These are phyloP conservation scores for Salix brachista DNA, from an alignment of 345 rosid species.

Conservation along the genomic window DNA sequence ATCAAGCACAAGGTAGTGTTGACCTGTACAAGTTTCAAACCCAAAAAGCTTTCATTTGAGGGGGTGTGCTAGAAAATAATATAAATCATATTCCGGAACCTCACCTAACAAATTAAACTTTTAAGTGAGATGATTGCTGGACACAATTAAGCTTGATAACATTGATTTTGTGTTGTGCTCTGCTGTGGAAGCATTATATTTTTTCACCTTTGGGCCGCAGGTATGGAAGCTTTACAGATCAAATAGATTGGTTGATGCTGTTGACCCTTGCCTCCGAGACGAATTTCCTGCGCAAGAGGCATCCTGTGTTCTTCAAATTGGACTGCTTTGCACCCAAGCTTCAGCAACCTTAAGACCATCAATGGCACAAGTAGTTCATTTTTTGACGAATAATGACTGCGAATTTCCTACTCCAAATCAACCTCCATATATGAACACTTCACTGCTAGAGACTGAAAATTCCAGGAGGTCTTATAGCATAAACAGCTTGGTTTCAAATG, in stretches of 20 bases:
- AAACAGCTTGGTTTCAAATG: slow-evolving; percentile 29
- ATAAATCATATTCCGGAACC: too few relatives aligned
- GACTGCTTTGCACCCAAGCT: slow-evolving; percentile 51
- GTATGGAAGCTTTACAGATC: slow-evolving; percentile 45
- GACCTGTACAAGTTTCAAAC: too few relatives aligned
- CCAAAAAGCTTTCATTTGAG: too few relatives aligned
- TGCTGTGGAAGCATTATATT: background rate
- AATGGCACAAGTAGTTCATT: slow-evolving; percentile 37
- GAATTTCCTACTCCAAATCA: slow-evolving; percentile 40
- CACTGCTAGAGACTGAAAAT: slow-evolving; percentile 12
- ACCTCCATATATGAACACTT: slow-evolving; percentile 45
- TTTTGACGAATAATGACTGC: slow-evolving; percentile 23
- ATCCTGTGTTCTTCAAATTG: slow-evolving; percentile 38
- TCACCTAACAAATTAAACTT: too few relatives aligned
- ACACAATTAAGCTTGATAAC: too few relatives aligned
- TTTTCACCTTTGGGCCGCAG: slow-evolving; percentile 19
- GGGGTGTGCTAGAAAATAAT: too few relatives aligned
- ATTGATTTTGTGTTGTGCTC: background rate
- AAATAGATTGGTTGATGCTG: slow-evolving; percentile 34
- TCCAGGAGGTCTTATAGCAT: slow-evolving; percentile 22
- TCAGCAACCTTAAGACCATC: slow-evolving; percentile 43
- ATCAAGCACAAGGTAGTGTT: too few relatives aligned
- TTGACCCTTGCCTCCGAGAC: slow-evolving; percentile 24
- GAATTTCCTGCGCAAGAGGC: slow-evolving; percentile 30
- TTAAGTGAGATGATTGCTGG: too few relatives aligned